Evolutionary conservation across 441 rosid genomes (phyloP).

Genomic region (Aquilaria agallochum): DNA sequence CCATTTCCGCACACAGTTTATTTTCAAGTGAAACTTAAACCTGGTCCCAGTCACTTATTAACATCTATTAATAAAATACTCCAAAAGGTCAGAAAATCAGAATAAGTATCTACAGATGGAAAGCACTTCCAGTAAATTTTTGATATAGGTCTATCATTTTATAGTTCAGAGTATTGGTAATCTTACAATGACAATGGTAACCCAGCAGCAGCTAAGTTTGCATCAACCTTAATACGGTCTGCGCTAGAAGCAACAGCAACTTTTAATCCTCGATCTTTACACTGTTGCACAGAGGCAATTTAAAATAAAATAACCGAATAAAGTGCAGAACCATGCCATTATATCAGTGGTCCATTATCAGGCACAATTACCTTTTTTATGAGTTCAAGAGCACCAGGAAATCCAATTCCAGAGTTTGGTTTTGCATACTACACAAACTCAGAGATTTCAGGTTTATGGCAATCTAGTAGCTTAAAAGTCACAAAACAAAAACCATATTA

Average conservation of each 20-base stretch:
- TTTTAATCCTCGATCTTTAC: slow-evolving; percentile 87
- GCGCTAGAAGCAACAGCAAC: slow-evolving; percentile 99
- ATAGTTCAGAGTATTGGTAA: neutral
- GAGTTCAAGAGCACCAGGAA: slow-evolving; percentile 91
- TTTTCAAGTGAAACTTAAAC: no score
- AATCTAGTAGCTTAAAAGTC: slow-evolving; percentile 1
- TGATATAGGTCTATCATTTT: no score
- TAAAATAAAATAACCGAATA: slow-evolving; percentile 6
- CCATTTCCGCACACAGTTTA: no score
- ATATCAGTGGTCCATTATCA: neutral
- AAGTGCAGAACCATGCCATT: slow-evolving; percentile 4
- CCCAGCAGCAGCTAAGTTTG: slow-evolving; percentile 91
- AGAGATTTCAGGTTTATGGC: slow-evolving; percentile 7
- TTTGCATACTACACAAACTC: slow-evolving; percentile 63
- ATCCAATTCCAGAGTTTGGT: slow-evolving; percentile 95
- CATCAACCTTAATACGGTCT: slow-evolving; percentile 94
- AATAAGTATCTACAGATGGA: neutral
- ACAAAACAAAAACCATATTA: neutral
- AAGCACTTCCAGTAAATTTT: no score
- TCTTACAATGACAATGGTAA: slow-evolving; percentile 69
- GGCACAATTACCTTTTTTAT: slow-evolving; percentile 21
- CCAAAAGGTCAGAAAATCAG: neutral
- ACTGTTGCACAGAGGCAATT: slow-evolving; percentile 37
- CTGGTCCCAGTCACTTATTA: neutral
- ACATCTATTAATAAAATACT: neutral